Evolutionary conservation across 1,284 basidiomycete genomes (phyloP).

Genomic region (Apiotrichum siamense): DNA sequence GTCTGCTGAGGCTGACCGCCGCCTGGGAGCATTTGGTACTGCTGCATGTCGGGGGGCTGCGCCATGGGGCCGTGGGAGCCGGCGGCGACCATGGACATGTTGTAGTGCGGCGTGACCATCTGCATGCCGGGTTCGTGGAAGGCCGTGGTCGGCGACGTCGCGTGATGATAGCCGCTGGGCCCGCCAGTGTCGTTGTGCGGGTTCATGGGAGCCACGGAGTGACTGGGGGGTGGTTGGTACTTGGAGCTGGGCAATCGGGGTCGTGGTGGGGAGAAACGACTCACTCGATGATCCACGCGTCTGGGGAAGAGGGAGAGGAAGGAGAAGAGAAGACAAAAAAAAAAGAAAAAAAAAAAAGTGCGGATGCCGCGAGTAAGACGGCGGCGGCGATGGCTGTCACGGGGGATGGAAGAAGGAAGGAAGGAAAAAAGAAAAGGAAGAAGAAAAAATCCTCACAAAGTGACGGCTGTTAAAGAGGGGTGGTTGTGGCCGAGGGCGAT

Average conservation of each 20-base stretch:
- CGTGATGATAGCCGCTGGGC: not conserved
- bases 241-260: not conserved
- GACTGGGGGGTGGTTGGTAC: not conserved
- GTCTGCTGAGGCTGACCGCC: slow-evolving; percentile 2
- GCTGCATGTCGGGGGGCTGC: not conserved
- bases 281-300: too few species aligned
- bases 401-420: not conserved
- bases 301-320: not conserved
- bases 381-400: too few species aligned
- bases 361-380: too few species aligned
- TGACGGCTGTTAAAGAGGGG: too few species aligned
- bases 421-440: not conserved
- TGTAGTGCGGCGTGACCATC: too few species aligned
- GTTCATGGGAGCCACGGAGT: not conserved
- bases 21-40: not conserved
- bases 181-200: not conserved
- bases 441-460: too few species aligned
- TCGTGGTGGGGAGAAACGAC: not conserved
- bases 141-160: not conserved
- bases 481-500: too few species aligned
- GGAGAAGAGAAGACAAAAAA: not conserved
- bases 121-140: not conserved
- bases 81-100: not conserved
- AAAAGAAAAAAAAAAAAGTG: not conserved
- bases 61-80: not conserved